Evolutionary conservation across 2,329 filamentous ascomycete genomes (phyloP), one percentile per base, ranked within the genome.

Genomic region (Scedosporium minutisporum): DNA sequence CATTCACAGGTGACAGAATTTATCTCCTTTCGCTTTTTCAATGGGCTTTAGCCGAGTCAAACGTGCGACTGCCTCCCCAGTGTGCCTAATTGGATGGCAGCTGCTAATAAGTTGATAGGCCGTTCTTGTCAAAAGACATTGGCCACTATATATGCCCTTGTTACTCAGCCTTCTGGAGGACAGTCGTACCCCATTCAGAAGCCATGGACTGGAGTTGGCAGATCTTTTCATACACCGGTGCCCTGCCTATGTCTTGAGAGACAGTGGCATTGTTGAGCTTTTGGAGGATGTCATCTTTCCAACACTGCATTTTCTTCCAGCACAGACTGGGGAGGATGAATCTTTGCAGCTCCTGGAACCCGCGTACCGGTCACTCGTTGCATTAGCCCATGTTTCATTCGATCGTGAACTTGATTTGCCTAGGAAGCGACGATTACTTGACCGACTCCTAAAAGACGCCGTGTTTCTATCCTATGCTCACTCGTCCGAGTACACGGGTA

Each of bases 281-380:
- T 88, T 93, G 65, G 82, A 87, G 68, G 83, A 91, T 21, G 83
- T 87, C 3, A 74, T 91, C 1, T 81, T 87, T 66, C 89, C 91
- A 0, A 85, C 87, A 42, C 80, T 96, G n/a, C 80, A 88, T 6
- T 90, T 86, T 68, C 79, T 96, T 5, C 93, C 93, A 0, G 85
- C 81, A 12, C 77, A 96, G 51, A 96, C 91, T 0, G 86, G 89
- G 0, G 88, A 90, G 68, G 71, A 80, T 0, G 89, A 95, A 63
- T 89, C 89, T 3, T 70, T 89, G 1, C 69, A 70, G 1, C 75
- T 97, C 3, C 80, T 96, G 1, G 69, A 73, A 5, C 78, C 80
- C 6, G 85, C 88, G 0, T 96, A 92, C 66, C 78, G 81, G 6
- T 86, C 87, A 1, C 77, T 96, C 3, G 74, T 89, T 18, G 75